These are phyloP conservation scores for Cyanidium caldarium DNA, from an alignment of 23 red algal species.

Conservation along the genomic window DNA sequence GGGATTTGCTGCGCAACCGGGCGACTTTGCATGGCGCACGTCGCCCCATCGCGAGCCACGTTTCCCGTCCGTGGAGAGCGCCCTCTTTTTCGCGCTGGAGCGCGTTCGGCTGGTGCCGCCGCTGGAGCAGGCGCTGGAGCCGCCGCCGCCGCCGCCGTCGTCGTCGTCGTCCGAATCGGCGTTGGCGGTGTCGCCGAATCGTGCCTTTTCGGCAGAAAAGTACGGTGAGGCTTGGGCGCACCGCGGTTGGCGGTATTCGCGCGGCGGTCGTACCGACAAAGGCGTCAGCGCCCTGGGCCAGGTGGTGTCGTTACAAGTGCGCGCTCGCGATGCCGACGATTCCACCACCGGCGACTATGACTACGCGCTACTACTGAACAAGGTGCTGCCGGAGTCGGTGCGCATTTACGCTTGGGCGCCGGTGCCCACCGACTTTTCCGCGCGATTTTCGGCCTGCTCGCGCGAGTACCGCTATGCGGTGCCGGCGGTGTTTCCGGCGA, in stretches of 20 bases:
- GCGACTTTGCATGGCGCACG: not conserved
- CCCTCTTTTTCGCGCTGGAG: not conserved
- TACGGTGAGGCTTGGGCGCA: not conserved
- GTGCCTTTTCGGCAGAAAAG: not conserved
- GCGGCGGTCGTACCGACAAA: constrained; percentile 83
- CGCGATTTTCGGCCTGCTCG: constrained; percentile 54
- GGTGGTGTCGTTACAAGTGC: constrained; percentile 47
- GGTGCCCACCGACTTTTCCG: constrained; percentile 53
- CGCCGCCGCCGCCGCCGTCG: not conserved
- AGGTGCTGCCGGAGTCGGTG: constrained; percentile 41
- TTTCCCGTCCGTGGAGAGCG: not conserved
- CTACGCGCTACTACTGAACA: constrained; percentile 71
- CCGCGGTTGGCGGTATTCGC: constrained; percentile 25
- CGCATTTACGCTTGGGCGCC: constrained; percentile 54
- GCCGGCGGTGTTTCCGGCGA: not conserved
- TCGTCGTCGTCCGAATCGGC: not conserved
- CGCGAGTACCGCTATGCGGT: constrained; percentile 91
- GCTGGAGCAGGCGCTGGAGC: not conserved
- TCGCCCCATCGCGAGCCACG: too few species aligned
- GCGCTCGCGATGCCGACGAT: not conserved
- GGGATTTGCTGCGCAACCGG: constrained; percentile 1
- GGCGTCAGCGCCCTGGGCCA: constrained; percentile 78
- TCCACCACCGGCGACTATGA: constrained; percentile 22
- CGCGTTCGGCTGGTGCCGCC: not conserved
- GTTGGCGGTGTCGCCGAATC: not conserved